A percentile compares a stretch with the other conserved stretches of the same genome.
Conservation (phyloP, 495 filamentous ascomycete species). For the Tuber melanosporum region DNA sequence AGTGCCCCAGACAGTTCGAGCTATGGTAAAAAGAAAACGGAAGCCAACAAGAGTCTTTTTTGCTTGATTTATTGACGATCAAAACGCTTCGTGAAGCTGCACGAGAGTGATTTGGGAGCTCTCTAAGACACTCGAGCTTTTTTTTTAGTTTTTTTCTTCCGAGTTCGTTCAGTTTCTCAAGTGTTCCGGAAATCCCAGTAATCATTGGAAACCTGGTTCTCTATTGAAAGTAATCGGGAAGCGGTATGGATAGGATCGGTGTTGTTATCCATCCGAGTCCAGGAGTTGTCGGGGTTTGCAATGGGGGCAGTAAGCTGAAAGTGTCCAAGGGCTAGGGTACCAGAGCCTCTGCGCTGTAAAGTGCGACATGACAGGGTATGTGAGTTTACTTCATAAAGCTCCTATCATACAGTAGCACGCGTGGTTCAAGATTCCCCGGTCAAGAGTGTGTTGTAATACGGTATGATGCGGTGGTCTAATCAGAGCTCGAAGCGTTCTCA, state of each 20-base stretch:
- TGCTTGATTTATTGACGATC: background rate
- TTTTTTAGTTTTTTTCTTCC: too few species aligned
- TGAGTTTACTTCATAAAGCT: background rate
- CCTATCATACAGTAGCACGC: background rate
- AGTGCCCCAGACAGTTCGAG: background rate
- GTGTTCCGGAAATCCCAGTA: background rate
- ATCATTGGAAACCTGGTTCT: background rate
- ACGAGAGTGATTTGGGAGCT: too few species aligned
- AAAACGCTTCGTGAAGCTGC: background rate
- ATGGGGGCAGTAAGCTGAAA: background rate
- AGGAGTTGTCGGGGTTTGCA: background rate
- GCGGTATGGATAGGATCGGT: background rate
- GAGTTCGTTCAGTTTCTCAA: too few species aligned
- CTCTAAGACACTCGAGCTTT: too few species aligned
- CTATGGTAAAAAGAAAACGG: background rate
- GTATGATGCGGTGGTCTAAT: background rate
- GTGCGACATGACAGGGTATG: background rate
- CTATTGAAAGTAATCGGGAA: background rate
- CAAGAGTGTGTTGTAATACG: background rate
- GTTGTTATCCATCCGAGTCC: background rate
- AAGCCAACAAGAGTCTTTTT: background rate
- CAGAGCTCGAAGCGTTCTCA: background rate
- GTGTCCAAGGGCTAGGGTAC: background rate
- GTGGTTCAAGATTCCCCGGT: background rate
- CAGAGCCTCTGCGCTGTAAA: background rate